Evolutionary conservation across 2,329 filamentous ascomycete species (phyloP), one percentile per base, ranked within the genome.

Genomic region (Aspergillus ochraceus): DNA sequence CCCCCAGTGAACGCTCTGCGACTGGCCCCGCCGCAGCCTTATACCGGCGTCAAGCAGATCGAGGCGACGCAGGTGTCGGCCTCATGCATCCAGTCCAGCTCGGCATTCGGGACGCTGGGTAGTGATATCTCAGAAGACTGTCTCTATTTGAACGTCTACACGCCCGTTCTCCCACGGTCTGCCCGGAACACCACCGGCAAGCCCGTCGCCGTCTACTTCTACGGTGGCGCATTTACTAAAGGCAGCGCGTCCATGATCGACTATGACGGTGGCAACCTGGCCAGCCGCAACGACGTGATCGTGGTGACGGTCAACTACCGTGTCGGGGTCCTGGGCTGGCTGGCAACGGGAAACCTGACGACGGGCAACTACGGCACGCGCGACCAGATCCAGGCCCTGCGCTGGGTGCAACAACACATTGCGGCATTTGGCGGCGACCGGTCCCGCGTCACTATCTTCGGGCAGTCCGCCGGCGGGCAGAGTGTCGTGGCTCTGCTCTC

Each of bases 381-480:
- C 6, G 73, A 75, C 54, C 73, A 75, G 55, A 74, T 76, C 36
- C 60, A 66, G 8, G 68, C 70, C 2, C 68, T 76, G 46, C 6
- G 65, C 36, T 71, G 68, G 68, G 62, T 71, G 2, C 55, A 70
- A n/a, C 45, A 62, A 60, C 67, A 67, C 64, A 70, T 71, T 12
- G 59, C 60, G 6, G 60, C 68, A 1, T 68, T 71, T n/a, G 68
- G 68, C 17, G 68, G 74, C 12, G 71, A 75, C 58, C 69, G 72
- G 0, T 55, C 58, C 1, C 68, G 66, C 17, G 67, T 76, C 36
- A 75, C 73, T 26, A 71, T 76, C 52, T 75, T 75, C 42, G 74
- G 74, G 1, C 71, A 75, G 60, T 73, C 69, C 6, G 72, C 74
- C 12, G 74, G 74, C 12, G 86, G 78, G 2, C 85, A 83, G n/a